Conservation (phyloP, 1,139 yeast species). For the Yamadazyma friedrichii region DNA sequence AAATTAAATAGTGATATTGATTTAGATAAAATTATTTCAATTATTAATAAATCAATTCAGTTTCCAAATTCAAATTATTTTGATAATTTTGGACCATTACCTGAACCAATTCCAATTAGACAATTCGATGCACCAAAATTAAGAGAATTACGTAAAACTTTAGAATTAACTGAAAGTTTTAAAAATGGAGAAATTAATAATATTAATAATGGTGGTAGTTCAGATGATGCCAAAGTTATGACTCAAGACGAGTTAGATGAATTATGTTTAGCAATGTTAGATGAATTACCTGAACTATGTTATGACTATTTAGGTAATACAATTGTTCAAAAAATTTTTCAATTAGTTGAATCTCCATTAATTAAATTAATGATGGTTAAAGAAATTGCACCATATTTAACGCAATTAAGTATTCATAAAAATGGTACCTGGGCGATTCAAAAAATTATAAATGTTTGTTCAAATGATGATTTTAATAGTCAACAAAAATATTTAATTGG, state of each 20-base stretch:
- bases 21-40: conserved; percentile 29
- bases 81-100: conserved; percentile 64
- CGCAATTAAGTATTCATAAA: conserved; percentile 93
- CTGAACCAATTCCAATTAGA: conserved; percentile 61
- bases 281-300: conserved; percentile 86
- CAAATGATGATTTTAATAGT: conserved; percentile 49
- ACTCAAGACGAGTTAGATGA: conserved; percentile 69
- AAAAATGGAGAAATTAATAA: conserved; percentile 8
- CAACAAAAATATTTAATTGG: conserved; percentile 74
- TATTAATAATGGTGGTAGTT: background rate
- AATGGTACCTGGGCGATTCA: conserved; percentile 99
- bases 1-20: conserved; percentile 24
- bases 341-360: conserved; percentile 61
- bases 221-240: conserved; percentile 16
- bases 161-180: conserved; percentile 43
- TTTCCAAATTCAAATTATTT: conserved; percentile 37
- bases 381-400: conserved; percentile 73
- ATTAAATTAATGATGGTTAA: conserved; percentile 81
- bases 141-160: conserved; percentile 53
- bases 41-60: conserved; percentile 30
- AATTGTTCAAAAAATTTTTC: conserved; percentile 87
- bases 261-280: conserved; percentile 78
- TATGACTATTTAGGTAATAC: conserved; percentile 96
- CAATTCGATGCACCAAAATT: conserved; percentile 87
- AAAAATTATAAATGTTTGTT: conserved; percentile 77